A percentile compares a stretch with the other conserved stretches of the same genome.
These are phyloP conservation scores for Colletotrichum shisoi DNA, from an alignment of 2,329 filamentous ascomycete species.

Conservation along the genomic window DNA sequence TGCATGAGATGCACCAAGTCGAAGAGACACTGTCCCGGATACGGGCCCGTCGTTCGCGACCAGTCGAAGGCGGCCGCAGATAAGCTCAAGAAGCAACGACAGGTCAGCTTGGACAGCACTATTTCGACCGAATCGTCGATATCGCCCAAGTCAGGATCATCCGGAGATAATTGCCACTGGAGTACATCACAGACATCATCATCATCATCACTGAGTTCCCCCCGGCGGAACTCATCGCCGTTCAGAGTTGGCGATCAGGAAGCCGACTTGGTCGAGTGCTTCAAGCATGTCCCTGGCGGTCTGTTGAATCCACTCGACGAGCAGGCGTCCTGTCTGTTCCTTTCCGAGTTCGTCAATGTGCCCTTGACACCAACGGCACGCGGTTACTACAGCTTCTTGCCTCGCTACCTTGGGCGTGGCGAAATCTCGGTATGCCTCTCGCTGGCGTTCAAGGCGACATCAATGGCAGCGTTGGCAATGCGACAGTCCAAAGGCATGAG, in stretches of 20 bases:
- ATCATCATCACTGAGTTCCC: background rate
- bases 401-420: constrained; percentile 30
- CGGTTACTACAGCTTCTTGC: constrained; percentile 36
- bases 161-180: constrained; percentile 2
- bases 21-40: constrained; percentile 42
- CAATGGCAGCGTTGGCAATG: constrained; percentile 37
- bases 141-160: background rate
- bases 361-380: constrained; percentile 23
- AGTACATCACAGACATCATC: no score
- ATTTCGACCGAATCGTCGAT: background rate
- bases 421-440: constrained; percentile 32
- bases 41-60: constrained; percentile 42
- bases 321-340: constrained; percentile 37
- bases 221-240: constrained; percentile 12
- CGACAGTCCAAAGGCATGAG: constrained; percentile 23
- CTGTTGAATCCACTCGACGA: constrained; percentile 34
- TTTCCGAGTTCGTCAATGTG: constrained; percentile 39
- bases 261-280: constrained; percentile 22
- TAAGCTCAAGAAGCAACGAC: constrained; percentile 28
- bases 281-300: constrained; percentile 28
- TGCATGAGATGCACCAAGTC: constrained; percentile 61
- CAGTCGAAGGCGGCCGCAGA: constrained; percentile 40
- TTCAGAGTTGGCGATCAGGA: constrained; percentile 25
- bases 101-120: constrained; percentile 1
- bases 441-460: constrained; percentile 37